A percentile compares a stretch with the other conserved stretches of the same genome.
Conservation (phyloP, 192 early-diverging fungal species). For the Coemansia sp. region DNA sequence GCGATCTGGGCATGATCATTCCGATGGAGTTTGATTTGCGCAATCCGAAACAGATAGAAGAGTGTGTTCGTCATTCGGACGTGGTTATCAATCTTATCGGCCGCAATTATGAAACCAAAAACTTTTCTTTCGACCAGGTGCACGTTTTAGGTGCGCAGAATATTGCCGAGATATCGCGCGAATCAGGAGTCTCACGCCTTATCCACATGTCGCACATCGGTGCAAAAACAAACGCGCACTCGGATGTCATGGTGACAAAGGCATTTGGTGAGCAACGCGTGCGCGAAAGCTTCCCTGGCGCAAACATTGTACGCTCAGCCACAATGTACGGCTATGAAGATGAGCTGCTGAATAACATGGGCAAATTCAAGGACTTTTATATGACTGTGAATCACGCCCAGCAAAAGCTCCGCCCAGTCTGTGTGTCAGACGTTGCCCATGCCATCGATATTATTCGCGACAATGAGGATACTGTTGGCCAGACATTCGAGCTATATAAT, state of each 20-base stretch:
- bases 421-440: constrained; percentile 84
- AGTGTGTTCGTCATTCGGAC: constrained; percentile 90
- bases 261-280: constrained; percentile 91
- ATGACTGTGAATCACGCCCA: constrained; percentile 40
- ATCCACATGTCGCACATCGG: constrained; percentile 90
- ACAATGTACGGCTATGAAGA: constrained; percentile 92
- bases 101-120: constrained; percentile 89
- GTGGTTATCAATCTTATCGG: constrained; percentile 95
- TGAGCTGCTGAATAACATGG: constrained; percentile 88
- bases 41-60: constrained; percentile 80
- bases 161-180: constrained; percentile 76
- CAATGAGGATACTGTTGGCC: constrained; percentile 73
- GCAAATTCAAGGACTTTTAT: constrained; percentile 54
- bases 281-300: constrained; percentile 84
- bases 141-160: constrained; percentile 81
- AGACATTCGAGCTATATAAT: constrained; percentile 90
- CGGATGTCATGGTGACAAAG: constrained; percentile 83
- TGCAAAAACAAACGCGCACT: constrained; percentile 73
- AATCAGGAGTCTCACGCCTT: constrained; percentile 80
- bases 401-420: constrained; percentile 52
- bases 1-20: constrained; percentile 93
- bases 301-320: constrained; percentile 90
- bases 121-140: constrained; percentile 84
- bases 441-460: constrained; percentile 76
- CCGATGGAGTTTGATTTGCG: constrained; percentile 89